Base-by-base conservation (phyloP, 1,139 yeast genomes). In the Arxiozyma heterogenica region DNA sequence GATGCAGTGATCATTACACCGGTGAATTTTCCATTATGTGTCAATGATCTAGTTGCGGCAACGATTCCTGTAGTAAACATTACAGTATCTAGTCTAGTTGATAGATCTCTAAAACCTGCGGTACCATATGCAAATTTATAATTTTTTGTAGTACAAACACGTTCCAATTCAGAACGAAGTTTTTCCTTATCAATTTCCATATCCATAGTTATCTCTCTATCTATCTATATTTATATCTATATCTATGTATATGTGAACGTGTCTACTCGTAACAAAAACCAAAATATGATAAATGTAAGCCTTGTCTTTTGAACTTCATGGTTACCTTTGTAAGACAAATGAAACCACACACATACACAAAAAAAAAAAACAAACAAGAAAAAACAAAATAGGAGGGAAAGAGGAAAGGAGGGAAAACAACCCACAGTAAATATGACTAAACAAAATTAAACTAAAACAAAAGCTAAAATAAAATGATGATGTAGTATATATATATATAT, bases 1-100 rank as follows among this genome's bases (percentile, higher is more conserved):
- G 96, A 88, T 0, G 98, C 98, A 1, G 98, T 94, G 63, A 94
- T 83, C 98, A 94, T 93, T 12, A 90, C 85, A 22, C 95, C 95
- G 49, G 91, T 79, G 22, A 87, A 80, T 64, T 84, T 75, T 1
- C 95, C 90, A 1, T 73, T 72, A 50, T 86, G 73, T 60, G 74
- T 78, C 59, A 85, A 79, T 25, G 98, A 90, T 66, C 98, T 78
- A 60, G 93, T 74, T 4, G 84, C 74, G 0, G 98, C 97, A 46
- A 91, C 69, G 20, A 90, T 74, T 0, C 97, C 96, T 22, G 86
- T 89, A 17, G 94, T 80, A 70, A 82, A 90, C 69, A 88, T 85
- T 51, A 91, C 94, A 38, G 91, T 84, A 67, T 89, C 96, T 60
- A 93, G 74, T 30, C 78, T 69, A 49, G 72, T 68, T 4, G 96